phyloP scores from a whole-genome alignment of 1,139 yeast genomes.

The Candida sojae region DNA sequence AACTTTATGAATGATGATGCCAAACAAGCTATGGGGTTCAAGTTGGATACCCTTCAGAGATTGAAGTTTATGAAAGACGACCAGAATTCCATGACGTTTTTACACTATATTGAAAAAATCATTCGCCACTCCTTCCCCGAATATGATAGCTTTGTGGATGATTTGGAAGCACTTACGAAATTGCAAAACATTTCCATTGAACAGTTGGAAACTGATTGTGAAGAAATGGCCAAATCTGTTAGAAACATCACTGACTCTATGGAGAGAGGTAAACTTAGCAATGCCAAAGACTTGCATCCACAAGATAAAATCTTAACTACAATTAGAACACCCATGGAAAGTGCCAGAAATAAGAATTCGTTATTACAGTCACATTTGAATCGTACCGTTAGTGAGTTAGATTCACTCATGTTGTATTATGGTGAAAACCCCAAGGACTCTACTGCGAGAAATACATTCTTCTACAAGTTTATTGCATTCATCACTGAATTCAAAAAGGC shows the following conservation, averaged over 20 bases:
- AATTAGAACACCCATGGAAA: conserved; percentile 51
- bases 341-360: conserved; percentile 63
- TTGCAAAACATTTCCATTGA: conserved; percentile 75
- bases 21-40: conserved; percentile 84
- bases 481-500: conserved; percentile 46
- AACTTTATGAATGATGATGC: conserved; percentile 88
- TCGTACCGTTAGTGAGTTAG: conserved; percentile 55
- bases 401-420: conserved; percentile 69
- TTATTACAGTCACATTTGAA: conserved; percentile 58
- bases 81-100: conserved; percentile 73
- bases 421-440: conserved; percentile 77
- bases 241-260: conserved; percentile 57
- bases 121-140: conserved; percentile 80
- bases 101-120: conserved; percentile 84
- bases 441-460: conserved; percentile 40
- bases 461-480: conserved; percentile 38
- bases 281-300: conserved; percentile 69
- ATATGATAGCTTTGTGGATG: conserved; percentile 73
- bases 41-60: conserved; percentile 77
- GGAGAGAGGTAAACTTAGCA: conserved; percentile 74
- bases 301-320: conserved; percentile 62
- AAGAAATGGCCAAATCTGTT: conserved; percentile 58
- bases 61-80: conserved; percentile 85
- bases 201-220: conserved; percentile 71
- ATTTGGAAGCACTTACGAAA: conserved; percentile 60